Conservation (phyloP, 768 basidiomycete species). For the Suillus discolor region DNA sequence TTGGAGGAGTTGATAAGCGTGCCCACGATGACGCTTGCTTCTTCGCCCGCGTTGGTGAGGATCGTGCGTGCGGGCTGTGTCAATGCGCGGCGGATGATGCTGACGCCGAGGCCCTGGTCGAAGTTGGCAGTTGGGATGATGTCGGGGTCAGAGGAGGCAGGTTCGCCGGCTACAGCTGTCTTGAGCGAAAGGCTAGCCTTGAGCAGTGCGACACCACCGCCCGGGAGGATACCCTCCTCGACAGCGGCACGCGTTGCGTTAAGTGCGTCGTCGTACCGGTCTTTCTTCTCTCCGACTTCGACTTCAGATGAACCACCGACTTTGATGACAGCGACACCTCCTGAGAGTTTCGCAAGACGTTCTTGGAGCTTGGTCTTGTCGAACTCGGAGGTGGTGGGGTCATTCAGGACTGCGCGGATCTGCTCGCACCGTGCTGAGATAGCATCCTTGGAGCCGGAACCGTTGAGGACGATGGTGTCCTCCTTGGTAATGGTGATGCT, state of each 20-base stretch:
- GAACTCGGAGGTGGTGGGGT: slow-evolving; percentile 87
- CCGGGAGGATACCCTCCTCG: slow-evolving; percentile 97
- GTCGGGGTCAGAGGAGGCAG: slow-evolving; percentile 57
- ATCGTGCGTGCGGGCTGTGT: slow-evolving; percentile 86
- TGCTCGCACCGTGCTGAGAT: slow-evolving; percentile 96
- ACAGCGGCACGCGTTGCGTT: slow-evolving; percentile 99
- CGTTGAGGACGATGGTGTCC: slow-evolving; percentile 95
- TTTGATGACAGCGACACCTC: slow-evolving; percentile 98
- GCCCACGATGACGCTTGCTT: slow-evolving; percentile 91
- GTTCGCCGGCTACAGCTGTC: slow-evolving; percentile 51
- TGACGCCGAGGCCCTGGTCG: slow-evolving; percentile 94
- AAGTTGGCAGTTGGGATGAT: slow-evolving; percentile 87
- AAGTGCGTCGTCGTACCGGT: slow-evolving; percentile 94
- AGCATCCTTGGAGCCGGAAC: slow-evolving; percentile 86
- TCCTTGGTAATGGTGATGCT: slow-evolving; percentile 96
- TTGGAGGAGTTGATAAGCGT: slow-evolving; percentile 64
- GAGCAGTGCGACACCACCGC: slow-evolving; percentile 92
- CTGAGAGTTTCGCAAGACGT: slow-evolving; percentile 92
- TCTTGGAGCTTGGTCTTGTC: slow-evolving; percentile 96
- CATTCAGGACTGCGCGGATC: slow-evolving; percentile 81
- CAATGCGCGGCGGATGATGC: slow-evolving; percentile 88
- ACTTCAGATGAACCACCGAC: slow-evolving; percentile 94
- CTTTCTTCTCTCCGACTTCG: slow-evolving; percentile 99
- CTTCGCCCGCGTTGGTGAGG: slow-evolving; percentile 92
- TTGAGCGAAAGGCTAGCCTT: slow-evolving; percentile 77